A percentile compares a stretch with the other conserved stretches of the same genome.
phyloP scores from a whole-genome alignment of 257 asterid species.

The Thymus mandschuricus region DNA sequence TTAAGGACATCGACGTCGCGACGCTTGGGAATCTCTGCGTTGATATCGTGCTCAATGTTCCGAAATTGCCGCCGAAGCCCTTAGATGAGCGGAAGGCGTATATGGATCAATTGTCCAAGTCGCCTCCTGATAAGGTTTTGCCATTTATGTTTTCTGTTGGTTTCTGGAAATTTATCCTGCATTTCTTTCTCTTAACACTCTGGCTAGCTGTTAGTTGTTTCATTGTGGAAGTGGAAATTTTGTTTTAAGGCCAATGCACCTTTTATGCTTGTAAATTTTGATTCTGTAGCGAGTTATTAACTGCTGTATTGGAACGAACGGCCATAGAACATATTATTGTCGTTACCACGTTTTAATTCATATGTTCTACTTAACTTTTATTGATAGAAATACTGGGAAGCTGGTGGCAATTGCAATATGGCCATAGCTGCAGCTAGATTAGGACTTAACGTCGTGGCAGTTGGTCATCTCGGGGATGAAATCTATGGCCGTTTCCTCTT shows the following conservation, averaged over 20 bases:
- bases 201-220: neutral
- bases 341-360: too few relatives aligned
- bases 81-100: conserved; percentile 65
- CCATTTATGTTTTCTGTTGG: neutral
- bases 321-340: neutral
- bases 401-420: conserved; percentile 98
- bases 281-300: neutral
- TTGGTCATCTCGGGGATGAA: conserved; percentile 87
- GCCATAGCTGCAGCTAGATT: conserved; percentile 97
- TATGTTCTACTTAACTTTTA: conserved; percentile 8
- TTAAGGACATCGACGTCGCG: conserved; percentile 80
- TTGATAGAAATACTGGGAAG: conserved; percentile 87
- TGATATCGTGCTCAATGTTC: conserved; percentile 88
- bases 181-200: neutral
- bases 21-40: conserved; percentile 92
- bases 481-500: conserved; percentile 79
- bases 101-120: conserved; percentile 69
- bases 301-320: neutral
- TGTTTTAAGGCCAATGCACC: conserved; percentile 5
- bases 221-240: neutral
- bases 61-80: conserved; percentile 76
- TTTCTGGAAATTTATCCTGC: neutral
- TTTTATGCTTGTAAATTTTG: conserved; percentile 14
- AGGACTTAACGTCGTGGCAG: conserved; percentile 69
- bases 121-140: conserved; percentile 90